Conservation (phyloP, 2,329 filamentous ascomycete species). For the Pochonia chlamydosporia region DNA sequence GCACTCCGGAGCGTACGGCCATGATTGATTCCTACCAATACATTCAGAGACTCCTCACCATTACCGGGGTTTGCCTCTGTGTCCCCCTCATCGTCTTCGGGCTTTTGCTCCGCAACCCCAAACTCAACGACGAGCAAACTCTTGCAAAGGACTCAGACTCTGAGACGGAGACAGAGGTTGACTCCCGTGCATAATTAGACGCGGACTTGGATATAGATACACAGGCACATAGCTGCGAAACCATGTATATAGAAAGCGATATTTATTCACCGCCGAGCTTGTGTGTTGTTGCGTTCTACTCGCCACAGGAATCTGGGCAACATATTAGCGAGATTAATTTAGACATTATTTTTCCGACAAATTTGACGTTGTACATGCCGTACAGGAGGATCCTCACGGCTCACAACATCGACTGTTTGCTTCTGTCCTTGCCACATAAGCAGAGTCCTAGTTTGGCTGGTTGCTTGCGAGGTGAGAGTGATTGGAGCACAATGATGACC, state of each 20-base stretch:
- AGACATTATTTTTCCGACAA: too few relatives aligned
- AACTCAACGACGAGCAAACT: slow-evolving; percentile 39
- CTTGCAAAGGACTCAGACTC: slow-evolving; percentile 26
- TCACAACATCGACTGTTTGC: too few relatives aligned
- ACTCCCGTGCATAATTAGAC: background rate
- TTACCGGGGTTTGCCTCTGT: slow-evolving; percentile 43
- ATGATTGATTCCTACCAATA: slow-evolving; percentile 50
- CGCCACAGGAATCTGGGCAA: too few relatives aligned
- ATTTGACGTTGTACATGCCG: too few relatives aligned
- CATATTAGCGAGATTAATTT: too few relatives aligned
- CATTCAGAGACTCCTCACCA: slow-evolving; percentile 39
- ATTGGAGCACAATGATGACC: too few relatives aligned
- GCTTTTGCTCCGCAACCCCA: slow-evolving; percentile 36
- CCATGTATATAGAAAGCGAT: background rate
- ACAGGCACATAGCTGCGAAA: background rate
- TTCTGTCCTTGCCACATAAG: too few relatives aligned
- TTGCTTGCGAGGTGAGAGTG: too few relatives aligned
- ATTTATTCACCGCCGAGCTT: too few relatives aligned
- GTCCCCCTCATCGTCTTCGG: slow-evolving; percentile 42
- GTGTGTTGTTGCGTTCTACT: too few relatives aligned
- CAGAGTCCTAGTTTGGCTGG: too few relatives aligned
- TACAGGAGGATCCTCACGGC: too few relatives aligned
- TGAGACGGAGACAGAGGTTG: slow-evolving; percentile 11
- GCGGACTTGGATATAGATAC: background rate
- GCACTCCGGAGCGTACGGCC: slow-evolving; percentile 40